These are phyloP conservation scores for Skeletonema costatum DNA, from an alignment of 108 stramenopile species.

Conservation along the genomic window DNA sequence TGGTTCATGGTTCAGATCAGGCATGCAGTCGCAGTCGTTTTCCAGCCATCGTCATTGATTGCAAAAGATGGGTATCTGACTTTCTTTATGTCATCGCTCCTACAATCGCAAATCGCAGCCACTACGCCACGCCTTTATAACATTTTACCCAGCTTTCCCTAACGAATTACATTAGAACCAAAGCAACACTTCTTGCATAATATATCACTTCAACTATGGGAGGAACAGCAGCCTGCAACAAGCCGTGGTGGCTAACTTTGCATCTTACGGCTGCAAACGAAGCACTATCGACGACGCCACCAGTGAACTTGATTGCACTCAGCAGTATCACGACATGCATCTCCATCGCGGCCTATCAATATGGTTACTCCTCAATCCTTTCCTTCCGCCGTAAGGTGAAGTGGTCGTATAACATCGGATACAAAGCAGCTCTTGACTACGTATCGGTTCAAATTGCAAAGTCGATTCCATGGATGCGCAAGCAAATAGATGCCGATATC, in stretches of 20 bases:
- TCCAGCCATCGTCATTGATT: too few species aligned
- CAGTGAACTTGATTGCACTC: not conserved
- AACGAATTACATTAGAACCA: too few species aligned
- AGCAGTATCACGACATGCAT: slow-evolving; percentile 5
- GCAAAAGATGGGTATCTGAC: too few species aligned
- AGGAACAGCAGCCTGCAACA: not conserved
- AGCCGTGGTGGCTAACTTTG: not conserved
- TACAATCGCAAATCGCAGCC: too few species aligned
- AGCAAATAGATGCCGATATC: slow-evolving; percentile 1
- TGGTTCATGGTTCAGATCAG: too few species aligned
- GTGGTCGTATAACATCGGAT: slow-evolving; percentile 8
- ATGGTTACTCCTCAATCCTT: slow-evolving; percentile 1
- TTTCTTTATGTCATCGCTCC: too few species aligned
- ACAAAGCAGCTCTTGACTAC: not conserved
- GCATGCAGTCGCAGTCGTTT: too few species aligned
- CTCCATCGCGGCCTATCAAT: slow-evolving; percentile 7
- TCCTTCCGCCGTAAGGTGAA: slow-evolving; percentile 1
- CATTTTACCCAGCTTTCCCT: too few species aligned
- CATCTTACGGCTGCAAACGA: not conserved
- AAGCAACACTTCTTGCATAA: too few species aligned
- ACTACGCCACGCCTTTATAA: too few species aligned
- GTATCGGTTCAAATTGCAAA: slow-evolving; percentile 13
- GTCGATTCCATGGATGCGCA: slow-evolving; percentile 14
- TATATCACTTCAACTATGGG: not conserved
- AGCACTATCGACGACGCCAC: not conserved